Evolutionary conservation across 2,329 filamentous ascomycete genomes (phyloP), one percentile per base, ranked within the genome.

Genomic region (Myriosclerotinia curreyana): DNA sequence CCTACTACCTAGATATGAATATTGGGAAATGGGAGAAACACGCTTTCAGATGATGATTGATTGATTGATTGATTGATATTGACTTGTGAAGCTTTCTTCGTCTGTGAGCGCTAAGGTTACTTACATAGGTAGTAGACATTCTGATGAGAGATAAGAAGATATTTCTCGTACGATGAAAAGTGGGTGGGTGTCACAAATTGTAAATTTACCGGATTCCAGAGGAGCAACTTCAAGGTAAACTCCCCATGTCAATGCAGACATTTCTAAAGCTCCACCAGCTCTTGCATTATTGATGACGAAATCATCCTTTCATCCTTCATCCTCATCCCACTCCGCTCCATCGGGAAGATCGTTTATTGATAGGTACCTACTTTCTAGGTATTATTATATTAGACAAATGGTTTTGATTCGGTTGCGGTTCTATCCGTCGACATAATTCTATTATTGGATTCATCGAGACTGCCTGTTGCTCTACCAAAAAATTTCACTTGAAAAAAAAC

Each of bases 91-190:
- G 53, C 4, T 31, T 44, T 28, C 25, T 44, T 14, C 22, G n/a
- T 55, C 8, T 28, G 31, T 14, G 53, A 9, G 28, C 22, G 15
- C 38, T n/a, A 31, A 31, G 38, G 14, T 56, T 56, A 44, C n/a
- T n/a, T n/a, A n/a, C n/a, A n/a, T n/a, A n/a, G n/a, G n/a, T n/a
- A n/a, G n/a, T 15, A 14, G 14, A 56, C 38, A 28, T 1, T 14
- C 15, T 15, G 12, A n/a, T 22, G 28, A 12, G 40, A 34, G 40
- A 58, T 34, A 34, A 12, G 40, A 56, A 56, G 54, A 20, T 22
- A 46, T 46, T 46, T 11, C 40, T 58, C 54, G 40, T 22, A 58
- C 40, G 40, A 58, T 58, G 42, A 58, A 46, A 58, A 46, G 54
- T 58, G 54, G 54, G 42, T 12, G 20, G 7, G 28, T 34, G 54